Conservation (phyloP, 495 filamentous ascomycete genomes). For the Penicillium macrosclerotiorum region DNA sequence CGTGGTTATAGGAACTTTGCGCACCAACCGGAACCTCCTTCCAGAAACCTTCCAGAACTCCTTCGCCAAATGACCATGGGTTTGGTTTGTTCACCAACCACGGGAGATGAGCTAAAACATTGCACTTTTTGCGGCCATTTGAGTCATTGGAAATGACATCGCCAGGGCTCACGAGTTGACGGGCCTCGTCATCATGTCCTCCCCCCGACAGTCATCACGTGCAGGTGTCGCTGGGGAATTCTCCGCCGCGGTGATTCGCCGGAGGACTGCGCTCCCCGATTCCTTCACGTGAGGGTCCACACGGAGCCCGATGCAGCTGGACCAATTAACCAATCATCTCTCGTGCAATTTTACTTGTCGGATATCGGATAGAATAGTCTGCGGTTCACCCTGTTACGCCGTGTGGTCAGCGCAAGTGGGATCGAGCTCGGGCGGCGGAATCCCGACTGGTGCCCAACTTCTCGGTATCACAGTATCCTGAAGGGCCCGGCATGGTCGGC, state of each 20-base stretch:
- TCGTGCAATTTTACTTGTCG: no score
- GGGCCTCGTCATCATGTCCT: background rate
- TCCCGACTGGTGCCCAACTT: no score
- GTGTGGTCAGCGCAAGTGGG: no score
- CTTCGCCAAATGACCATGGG: slow-evolving; percentile 12
- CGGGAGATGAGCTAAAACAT: background rate
- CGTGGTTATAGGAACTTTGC: slow-evolving; percentile 3
- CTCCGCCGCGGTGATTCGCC: slow-evolving; percentile 17
- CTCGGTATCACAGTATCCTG: no score
- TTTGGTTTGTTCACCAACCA: slow-evolving; percentile 5
- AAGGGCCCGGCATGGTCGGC: no score
- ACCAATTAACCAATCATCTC: slow-evolving; percentile 15
- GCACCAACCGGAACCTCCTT: slow-evolving; percentile 25
- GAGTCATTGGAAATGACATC: background rate
- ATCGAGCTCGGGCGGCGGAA: no score
- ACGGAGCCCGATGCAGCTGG: background rate
- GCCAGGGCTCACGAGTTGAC: no score
- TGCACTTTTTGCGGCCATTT: background rate
- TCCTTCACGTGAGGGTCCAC: slow-evolving; percentile 22
- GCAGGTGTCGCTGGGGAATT: background rate
- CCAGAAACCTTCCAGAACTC: slow-evolving; percentile 27
- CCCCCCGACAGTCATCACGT: slow-evolving; percentile 4
- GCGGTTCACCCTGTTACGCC: no score
- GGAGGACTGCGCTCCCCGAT: slow-evolving; percentile 30
- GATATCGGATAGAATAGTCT: no score